Evolutionary conservation across 106 monocot genomes (phyloP).

Genomic region (Dendrobium nobile): DNA sequence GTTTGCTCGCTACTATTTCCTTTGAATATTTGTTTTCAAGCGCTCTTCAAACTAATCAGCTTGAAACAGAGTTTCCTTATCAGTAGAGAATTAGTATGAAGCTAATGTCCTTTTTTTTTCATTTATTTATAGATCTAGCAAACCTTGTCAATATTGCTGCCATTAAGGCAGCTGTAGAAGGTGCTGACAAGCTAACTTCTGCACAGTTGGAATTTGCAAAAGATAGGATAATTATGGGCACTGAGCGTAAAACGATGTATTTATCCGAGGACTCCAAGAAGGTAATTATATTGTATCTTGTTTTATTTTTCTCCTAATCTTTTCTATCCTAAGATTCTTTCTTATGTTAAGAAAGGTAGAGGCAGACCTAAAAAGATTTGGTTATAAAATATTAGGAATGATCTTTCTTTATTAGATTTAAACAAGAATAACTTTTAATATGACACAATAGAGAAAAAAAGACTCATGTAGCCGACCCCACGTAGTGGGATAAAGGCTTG

Average conservation of each 20-base stretch:
- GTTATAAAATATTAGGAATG: too few species aligned
- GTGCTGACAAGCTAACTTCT: constrained; percentile 57
- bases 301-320: neutral
- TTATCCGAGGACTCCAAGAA: constrained; percentile 91
- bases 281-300: constrained; percentile 19
- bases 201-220: constrained; percentile 86
- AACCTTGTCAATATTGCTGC: constrained; percentile 97
- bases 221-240: constrained; percentile 96
- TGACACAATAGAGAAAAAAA: too few species aligned
- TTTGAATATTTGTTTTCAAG: neutral
- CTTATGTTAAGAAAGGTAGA: too few species aligned
- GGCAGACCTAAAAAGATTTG: too few species aligned
- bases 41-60: neutral
- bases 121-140: constrained; percentile 60
- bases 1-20: constrained; percentile 19
- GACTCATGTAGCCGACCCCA: too few species aligned
- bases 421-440: too few species aligned
- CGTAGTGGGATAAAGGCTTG: too few species aligned
- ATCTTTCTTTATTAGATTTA: too few species aligned
- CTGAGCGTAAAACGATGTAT: constrained; percentile 85
- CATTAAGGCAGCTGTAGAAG: constrained; percentile 96
- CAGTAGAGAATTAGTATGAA: neutral
- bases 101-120: neutral
- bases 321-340: neutral
- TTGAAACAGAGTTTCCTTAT: neutral